Base-by-base conservation (phyloP, 208 protist genomes). In the Crithidia acanthocephali region DNA sequence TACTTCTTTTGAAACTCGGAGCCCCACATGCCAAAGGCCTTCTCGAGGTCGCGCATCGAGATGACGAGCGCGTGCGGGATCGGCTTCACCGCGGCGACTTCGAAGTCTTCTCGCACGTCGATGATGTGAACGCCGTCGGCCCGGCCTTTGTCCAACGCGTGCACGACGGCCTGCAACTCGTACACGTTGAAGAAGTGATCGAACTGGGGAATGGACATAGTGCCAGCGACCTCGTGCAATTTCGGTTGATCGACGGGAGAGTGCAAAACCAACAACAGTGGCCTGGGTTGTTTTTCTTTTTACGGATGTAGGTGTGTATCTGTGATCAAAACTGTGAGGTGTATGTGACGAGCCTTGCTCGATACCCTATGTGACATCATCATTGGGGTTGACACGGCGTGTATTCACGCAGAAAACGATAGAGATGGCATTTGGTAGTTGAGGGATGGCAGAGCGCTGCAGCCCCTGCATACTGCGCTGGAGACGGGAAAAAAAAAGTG, bases 71-170 rank as follows among this genome's bases (percentile, higher is more conserved):
- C 84, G 16, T 80, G 82, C 9, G 80, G 79, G 22, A 93, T 78
- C 28, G 79, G 68, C 11, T 75, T 71, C 55, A 86, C 65, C 13
- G 72, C 50, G 8, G 82, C 64, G 11, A 85, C 71, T 59, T 93
- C 88, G 64, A 85, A 85, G 20, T 66, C 65, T 35, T 91, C 85
- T 4, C 88, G 83, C 18, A 88, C 79, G 53, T 93, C 85, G 27
- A 93, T 59, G 44, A 93, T 81, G 57, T 77, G 83, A 1, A 87
- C 72, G 59, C 83, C 77, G 23, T 44, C 52, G 1, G 57, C 70
- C 20, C 74, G 63, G 13, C 80, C 80, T 20, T 84, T 81, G 22
- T 67, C 59, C 57, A 87, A 78, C 2, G 78, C 82, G 58, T 77
- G 85, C 40, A 91, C 65, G 20, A 93, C 72, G 7, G 83, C 85